Percentiles rank a stretch among this genome's conserved stretches.
Evolutionary conservation across 345 rosid species (phyloP).

Genomic region (Hypericum perforatum): DNA sequence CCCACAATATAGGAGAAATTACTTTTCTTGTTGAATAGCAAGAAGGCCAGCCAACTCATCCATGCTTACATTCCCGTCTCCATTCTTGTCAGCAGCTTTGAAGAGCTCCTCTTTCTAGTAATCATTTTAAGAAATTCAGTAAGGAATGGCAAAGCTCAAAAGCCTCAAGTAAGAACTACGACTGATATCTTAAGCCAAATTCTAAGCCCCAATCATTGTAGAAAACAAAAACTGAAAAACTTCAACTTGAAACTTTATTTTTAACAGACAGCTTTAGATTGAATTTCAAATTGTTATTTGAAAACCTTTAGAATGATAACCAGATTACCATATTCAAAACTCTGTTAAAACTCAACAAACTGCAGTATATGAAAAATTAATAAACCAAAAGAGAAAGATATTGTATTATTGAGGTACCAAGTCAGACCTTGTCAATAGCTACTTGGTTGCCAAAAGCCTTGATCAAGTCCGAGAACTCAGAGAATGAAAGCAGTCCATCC

Average conservation of each 20-base stretch:
- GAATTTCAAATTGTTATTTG: not conserved
- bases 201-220: not conserved
- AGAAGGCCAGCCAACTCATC: constrained; percentile 94
- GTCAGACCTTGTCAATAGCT: constrained; percentile 67
- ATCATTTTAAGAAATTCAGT: constrained; percentile 20
- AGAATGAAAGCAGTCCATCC: constrained; percentile 77
- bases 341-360: not conserved
- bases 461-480: constrained; percentile 70
- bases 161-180: not conserved
- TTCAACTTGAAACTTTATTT: too few relatives aligned
- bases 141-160: constrained; percentile 10
- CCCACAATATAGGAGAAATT: constrained; percentile 16
- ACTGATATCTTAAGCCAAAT: not conserved
- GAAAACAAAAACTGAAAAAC: not conserved
- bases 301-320: constrained; percentile 1
- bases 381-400: constrained; percentile 6
- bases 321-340: not conserved
- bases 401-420: constrained; percentile 3
- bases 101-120: constrained; percentile 84
- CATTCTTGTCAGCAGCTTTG: constrained; percentile 78
- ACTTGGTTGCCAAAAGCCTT: constrained; percentile 73
- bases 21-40: constrained; percentile 80
- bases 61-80: constrained; percentile 78
- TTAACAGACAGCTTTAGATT: too few relatives aligned
- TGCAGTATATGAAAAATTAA: not conserved